Evolutionary conservation across 371 early-diverging fungal genomes (phyloP).

Genomic region (Mucor mucedo): DNA sequence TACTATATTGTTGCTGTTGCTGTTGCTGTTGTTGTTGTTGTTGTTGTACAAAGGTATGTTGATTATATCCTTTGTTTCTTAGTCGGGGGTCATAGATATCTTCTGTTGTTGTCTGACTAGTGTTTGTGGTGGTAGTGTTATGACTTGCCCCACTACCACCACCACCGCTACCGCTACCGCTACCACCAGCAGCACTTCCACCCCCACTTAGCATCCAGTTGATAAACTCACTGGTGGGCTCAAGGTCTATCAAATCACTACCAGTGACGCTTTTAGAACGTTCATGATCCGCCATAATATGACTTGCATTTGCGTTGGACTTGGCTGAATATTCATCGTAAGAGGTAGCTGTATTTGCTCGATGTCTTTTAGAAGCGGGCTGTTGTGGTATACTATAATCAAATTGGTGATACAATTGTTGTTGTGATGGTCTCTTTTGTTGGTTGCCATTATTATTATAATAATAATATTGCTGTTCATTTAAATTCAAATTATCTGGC

Average conservation of each 20-base stretch:
- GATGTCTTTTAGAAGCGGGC: not conserved
- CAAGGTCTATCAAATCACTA: slow-evolving; percentile 5
- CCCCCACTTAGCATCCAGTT: slow-evolving; percentile 1
- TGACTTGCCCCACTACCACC: no score
- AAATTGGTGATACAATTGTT: not conserved
- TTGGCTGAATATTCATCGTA: slow-evolving; percentile 4
- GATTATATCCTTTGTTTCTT: no score
- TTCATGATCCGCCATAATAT: not conserved
- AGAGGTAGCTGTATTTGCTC: slow-evolving; percentile 4
- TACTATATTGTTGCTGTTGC: not conserved
- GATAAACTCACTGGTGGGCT: not conserved
- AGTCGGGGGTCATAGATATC: no score
- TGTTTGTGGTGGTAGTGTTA: not conserved
- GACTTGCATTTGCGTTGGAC: not conserved
- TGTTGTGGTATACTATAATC: not conserved
- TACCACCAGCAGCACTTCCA: not conserved
- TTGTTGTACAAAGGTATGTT: not conserved
- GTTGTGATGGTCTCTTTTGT: not conserved
- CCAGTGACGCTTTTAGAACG: not conserved
- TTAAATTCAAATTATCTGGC: not conserved
- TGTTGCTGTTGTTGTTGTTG: not conserved
- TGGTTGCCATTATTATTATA: not conserved
- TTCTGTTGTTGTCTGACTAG: not conserved
- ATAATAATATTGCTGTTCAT: not conserved
- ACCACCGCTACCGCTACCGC: no score